Conservation (phyloP, 257 asterid genomes). For the Capsicum rhomboideum region DNA sequence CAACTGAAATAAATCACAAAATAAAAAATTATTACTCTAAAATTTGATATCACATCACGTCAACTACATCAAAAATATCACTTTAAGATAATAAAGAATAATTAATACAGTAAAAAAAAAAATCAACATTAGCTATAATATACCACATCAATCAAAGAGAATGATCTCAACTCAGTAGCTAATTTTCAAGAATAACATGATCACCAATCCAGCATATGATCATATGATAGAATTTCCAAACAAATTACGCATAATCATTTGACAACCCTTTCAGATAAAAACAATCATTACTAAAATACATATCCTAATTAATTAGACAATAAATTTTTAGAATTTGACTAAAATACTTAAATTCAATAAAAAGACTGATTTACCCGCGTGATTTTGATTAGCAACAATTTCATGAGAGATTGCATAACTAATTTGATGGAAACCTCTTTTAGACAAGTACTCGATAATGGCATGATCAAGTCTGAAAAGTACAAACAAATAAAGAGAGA, state of each 20-base stretch:
- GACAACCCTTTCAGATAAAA: not conserved
- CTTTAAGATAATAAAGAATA: not conserved
- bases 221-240: not conserved
- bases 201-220: not conserved
- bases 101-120: not conserved
- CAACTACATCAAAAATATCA: not conserved
- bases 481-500: not conserved
- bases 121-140: not conserved
- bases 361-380: constrained; percentile 16
- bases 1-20: not conserved
- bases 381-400: constrained; percentile 9
- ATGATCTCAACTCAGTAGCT: not conserved
- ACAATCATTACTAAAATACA: not conserved
- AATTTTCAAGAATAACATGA: not conserved
- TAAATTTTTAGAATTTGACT: not conserved
- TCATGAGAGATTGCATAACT: constrained; percentile 22
- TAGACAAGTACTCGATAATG: constrained; percentile 23
- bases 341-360: not conserved
- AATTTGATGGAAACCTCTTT: constrained; percentile 18
- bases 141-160: not conserved
- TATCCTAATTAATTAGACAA: not conserved
- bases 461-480: constrained; percentile 27
- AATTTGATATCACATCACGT: not conserved
- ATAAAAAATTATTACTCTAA: not conserved
- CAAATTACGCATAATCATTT: not conserved